Percentiles rank a stretch among this genome's conserved stretches.
phyloP scores from a whole-genome alignment of 495 filamentous ascomycete species.

The Massariosphaeria phaeospora region DNA sequence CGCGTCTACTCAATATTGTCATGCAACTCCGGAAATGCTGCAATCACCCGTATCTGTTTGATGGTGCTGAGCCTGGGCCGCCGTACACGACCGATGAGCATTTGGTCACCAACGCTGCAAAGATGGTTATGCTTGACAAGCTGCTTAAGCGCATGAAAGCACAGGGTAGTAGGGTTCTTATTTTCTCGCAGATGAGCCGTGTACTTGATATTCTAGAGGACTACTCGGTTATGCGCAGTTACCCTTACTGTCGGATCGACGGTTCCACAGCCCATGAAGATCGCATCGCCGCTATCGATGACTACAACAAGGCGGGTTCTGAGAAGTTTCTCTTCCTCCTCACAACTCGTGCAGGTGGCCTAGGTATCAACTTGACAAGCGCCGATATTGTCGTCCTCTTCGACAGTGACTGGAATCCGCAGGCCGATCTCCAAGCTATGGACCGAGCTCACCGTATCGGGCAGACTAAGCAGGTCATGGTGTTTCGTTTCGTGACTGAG shows the following conservation, averaged over 20 bases:
- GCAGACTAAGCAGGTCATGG: conserved; percentile 95
- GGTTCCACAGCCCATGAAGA: conserved; percentile 97
- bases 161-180: conserved; percentile 86
- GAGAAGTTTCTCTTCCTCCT: conserved; percentile 97
- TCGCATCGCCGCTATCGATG: conserved; percentile 94
- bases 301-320: conserved; percentile 92
- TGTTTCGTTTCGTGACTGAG: conserved; percentile 95
- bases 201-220: conserved; percentile 96
- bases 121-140: conserved; percentile 97
- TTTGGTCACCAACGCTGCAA: conserved; percentile 85
- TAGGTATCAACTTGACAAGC: conserved; percentile 96
- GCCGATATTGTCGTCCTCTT: conserved; percentile 98
- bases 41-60: conserved; percentile 98
- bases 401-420: conserved; percentile 98
- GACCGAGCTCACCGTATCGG: conserved; percentile 97
- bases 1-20: conserved; percentile 96
- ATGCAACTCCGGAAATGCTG: conserved; percentile 99
- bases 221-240: conserved; percentile 92
- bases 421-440: conserved; percentile 98
- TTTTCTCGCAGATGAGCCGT: conserved; percentile 99
- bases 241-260: conserved; percentile 96
- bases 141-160: conserved; percentile 76
- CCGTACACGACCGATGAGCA: conserved; percentile 99
- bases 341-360: conserved; percentile 92
- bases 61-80: conserved; percentile 94